These are phyloP conservation scores for Phytophthora kernoviae DNA, from an alignment of 352 stramenopile genomes.

Conservation along the genomic window DNA sequence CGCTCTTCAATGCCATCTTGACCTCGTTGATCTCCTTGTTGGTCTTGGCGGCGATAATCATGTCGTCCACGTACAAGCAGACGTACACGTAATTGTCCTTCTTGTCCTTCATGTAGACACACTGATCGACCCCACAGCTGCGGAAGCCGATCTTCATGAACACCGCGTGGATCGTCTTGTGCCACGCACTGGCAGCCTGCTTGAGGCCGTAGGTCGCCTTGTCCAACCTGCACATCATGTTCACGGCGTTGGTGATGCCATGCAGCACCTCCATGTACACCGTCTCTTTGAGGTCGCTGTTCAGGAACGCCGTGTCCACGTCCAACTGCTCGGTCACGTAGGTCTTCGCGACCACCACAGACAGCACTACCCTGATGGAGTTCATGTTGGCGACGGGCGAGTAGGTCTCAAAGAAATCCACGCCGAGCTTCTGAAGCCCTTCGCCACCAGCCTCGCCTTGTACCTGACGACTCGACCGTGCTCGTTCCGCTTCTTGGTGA, in stretches of 20 bases:
- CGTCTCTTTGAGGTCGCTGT: too few relatives aligned
- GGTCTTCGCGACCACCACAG: not conserved
- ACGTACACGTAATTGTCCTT: conserved; percentile 11
- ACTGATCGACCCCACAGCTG: conserved; percentile 17
- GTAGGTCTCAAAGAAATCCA: conserved; percentile 40
- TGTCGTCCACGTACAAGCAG: conserved; percentile 19
- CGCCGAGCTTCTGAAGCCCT: conserved; percentile 33
- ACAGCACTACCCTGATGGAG: conserved; percentile 36
- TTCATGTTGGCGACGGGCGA: conserved; percentile 33
- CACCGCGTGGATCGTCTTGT: conserved; percentile 22
- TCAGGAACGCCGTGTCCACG: conserved; percentile 5
- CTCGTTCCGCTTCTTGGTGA: conserved; percentile 33
- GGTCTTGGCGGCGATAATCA: conserved; percentile 21
- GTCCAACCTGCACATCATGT: conserved; percentile 13
- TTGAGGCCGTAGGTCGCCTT: conserved; percentile 29
- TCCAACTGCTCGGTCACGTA: conserved; percentile 17
- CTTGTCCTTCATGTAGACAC: conserved; percentile 22
- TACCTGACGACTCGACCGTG: conserved; percentile 26
- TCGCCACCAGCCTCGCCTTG: conserved; percentile 32
- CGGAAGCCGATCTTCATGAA: conserved; percentile 20
- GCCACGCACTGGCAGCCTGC: conserved; percentile 25
- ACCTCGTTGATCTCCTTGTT: conserved; percentile 7
- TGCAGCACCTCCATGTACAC: conserved; percentile 5
- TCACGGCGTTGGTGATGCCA: not conserved
- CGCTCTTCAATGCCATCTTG: conserved; percentile 8